Evolutionary conservation across 2,329 filamentous ascomycete genomes (phyloP).

Genomic region (Penicillium sp.): DNA sequence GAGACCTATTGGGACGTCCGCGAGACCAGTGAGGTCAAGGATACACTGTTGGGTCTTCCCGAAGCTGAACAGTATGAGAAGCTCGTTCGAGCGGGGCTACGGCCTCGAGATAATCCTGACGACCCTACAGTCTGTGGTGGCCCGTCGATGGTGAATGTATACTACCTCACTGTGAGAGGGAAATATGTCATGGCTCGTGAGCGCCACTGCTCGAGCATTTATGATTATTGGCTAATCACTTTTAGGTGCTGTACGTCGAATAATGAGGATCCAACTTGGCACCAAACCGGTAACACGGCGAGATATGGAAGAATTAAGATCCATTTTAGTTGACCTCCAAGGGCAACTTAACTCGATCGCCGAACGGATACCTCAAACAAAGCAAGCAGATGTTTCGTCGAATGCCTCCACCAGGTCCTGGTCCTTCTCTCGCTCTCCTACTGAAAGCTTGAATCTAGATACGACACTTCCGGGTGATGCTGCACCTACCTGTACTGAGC

Average conservation of each 20-base stretch:
- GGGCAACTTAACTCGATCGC: slow-evolving; percentile 49
- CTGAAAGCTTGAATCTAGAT: slow-evolving; percentile 31
- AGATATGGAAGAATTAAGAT: slow-evolving; percentile 51
- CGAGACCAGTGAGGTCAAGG: slow-evolving; percentile 53
- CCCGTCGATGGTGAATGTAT: slow-evolving; percentile 48
- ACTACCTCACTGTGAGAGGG: slow-evolving; percentile 49
- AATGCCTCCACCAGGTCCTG: slow-evolving; percentile 26
- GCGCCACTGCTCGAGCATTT: slow-evolving; percentile 20
- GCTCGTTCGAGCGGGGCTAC: slow-evolving; percentile 37
- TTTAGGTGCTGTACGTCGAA: slow-evolving; percentile 47
- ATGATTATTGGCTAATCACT: not conserved
- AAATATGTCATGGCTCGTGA: slow-evolving; percentile 53
- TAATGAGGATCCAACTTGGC: slow-evolving; percentile 52
- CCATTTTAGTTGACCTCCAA: slow-evolving; percentile 48
- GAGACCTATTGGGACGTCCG: slow-evolving; percentile 56
- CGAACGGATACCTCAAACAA: slow-evolving; percentile 47
- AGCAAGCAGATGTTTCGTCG: slow-evolving; percentile 28
- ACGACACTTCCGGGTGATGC: slow-evolving; percentile 43
- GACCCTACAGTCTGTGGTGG: slow-evolving; percentile 47
- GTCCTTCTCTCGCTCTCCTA: slow-evolving; percentile 36
- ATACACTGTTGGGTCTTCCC: slow-evolving; percentile 46
- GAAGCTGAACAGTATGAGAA: slow-evolving; percentile 44
- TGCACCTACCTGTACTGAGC: slow-evolving; percentile 42
- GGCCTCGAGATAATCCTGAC: slow-evolving; percentile 47
- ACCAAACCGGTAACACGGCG: slow-evolving; percentile 47